phyloP scores from a whole-genome alignment of 768 basidiomycete species.

The Lepiota venenata region DNA sequence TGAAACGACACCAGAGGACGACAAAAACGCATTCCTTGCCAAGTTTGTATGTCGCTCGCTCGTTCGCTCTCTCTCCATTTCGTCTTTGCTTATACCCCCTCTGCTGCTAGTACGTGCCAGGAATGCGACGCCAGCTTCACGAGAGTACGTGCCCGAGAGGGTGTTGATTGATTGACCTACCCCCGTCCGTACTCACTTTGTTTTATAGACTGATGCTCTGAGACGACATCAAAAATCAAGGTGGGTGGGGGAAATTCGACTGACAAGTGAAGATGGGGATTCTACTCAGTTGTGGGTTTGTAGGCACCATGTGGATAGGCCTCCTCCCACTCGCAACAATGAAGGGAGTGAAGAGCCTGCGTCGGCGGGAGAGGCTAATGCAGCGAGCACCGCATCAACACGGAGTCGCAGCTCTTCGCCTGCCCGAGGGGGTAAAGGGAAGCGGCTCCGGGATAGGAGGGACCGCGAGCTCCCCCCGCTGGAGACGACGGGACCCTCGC shows the following conservation, averaged over 20 bases:
- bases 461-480: conserved; percentile 22
- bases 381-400: conserved; percentile 24
- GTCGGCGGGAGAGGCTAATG: conserved; percentile 19
- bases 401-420: conserved; percentile 52
- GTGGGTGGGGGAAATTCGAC: conserved; percentile 26
- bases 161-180: not conserved
- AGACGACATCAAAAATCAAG: conserved; percentile 78
- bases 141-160: conserved; percentile 47
- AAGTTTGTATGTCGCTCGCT: conserved; percentile 51
- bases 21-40: conserved; percentile 76
- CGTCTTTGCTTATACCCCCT: conserved; percentile 5
- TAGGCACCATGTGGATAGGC: conserved; percentile 2
- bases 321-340: conserved; percentile 47
- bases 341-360: conserved; percentile 53
- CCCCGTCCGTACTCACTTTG: conserved; percentile 15
- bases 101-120: conserved; percentile 55
- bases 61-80: conserved; percentile 15
- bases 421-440: conserved; percentile 38
- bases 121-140: conserved; percentile 82
- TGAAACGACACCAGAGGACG: conserved; percentile 79
- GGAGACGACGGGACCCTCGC: conserved; percentile 36
- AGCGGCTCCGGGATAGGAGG: conserved; percentile 20
- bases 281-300: conserved; percentile 14
- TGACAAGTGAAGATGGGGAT: not conserved
- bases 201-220: conserved; percentile 70